Evolutionary conservation across 2,329 filamentous ascomycete species (phyloP), one percentile per base, ranked within the genome.

Genomic region (Lachnellula subtilissima): DNA sequence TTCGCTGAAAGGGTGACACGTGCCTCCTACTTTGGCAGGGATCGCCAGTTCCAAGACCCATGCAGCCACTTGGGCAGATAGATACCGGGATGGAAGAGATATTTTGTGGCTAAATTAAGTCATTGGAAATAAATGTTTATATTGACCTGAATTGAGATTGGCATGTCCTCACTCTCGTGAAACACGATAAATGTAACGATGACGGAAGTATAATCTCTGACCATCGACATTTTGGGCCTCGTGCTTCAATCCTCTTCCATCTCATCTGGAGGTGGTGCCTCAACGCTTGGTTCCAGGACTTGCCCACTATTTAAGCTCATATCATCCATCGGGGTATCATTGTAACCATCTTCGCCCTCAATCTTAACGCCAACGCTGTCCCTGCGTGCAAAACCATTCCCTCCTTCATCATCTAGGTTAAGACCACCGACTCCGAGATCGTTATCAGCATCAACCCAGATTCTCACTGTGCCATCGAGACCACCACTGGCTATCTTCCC

Each of bases 401-500:
- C 40, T 5, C 1, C 23, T 43, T 57, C 56, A 6, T 57, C 48
- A 32, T 61, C 55, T 0, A 57, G 52, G 35, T 64, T 58, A 39
- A 64, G n/a, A 5, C 47, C 53, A 42, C 60, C 51, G 15, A 64
- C 50, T 22, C 55, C 51, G n/a, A 66, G 62, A 32, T 64, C 62
- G 2, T 66, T 63, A 17, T 55, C 49, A 17, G 69, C 65, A 61
- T 81, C 77, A 53, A 78, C 76, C 83, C 85, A 88, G 5, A 88
- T 72, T 53, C 79, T 77, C 19, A 88, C 76, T 2, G 80, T 84
- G 60, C 76, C 76, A 67, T 88, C 85, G 40, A 85, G 60, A 0
- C 85, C 82, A 54, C 82, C 84, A 61, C 83, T 88, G 5, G 80
- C 84, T 43, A 88, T 52, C 5, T 52, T 74, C 19, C 79, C 73